Base-by-base conservation (phyloP, 2,329 filamentous ascomycete genomes). In the Trichoderma simmonsii region DNA sequence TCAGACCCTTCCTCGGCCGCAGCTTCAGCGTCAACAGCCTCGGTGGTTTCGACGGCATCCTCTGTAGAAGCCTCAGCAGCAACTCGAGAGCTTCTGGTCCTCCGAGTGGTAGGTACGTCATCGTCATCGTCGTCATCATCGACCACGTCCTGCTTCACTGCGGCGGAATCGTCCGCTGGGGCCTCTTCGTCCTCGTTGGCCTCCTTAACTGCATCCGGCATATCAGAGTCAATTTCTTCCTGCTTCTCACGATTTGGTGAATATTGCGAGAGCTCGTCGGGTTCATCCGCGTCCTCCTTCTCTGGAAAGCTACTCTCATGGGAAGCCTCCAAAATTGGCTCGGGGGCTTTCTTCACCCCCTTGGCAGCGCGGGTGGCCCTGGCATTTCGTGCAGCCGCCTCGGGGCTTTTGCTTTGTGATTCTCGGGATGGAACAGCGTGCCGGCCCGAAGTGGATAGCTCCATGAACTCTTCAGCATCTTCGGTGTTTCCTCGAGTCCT, bases 371-470 rank as follows among this genome's bases (percentile, higher is more conserved):
- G 85, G 0, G 86, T 86, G 6, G 84, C 80, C 72, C 87, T 82
- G 3, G 80, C 81, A 11, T 74, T 79, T 32, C 84, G 83, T 15
- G 80, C 77, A 21, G 83, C 77, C 3, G 85, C 77, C 74, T 91
- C 89, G 0, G 89, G 89, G 73, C 87, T 90, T 75, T 82, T 84
- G 75, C 87, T 90, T 70, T 82, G 83, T 32, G 87, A 87, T 56
- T 85, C 85, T 21, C 82, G 82, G 51, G 86, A 83, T 2, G 83
- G 78, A 54, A 83, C 83, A 24, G 84, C 85, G 74, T 91, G 89
- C 71, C 83, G 85, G n/a, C 89, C 89, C 8, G 89, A 91, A 75
- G 84, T 87, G 6, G 89, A 87, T 15, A 91, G 81, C 76, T 90
- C 88, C 5, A 90, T 78, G 7, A 90, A 84, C 5, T 85, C 82